A percentile compares a stretch with the other conserved stretches of the same genome.
phyloP scores from a whole-genome alignment of 2,329 filamentous ascomycete genomes.

The Alternaria hordeiaustralica region DNA sequence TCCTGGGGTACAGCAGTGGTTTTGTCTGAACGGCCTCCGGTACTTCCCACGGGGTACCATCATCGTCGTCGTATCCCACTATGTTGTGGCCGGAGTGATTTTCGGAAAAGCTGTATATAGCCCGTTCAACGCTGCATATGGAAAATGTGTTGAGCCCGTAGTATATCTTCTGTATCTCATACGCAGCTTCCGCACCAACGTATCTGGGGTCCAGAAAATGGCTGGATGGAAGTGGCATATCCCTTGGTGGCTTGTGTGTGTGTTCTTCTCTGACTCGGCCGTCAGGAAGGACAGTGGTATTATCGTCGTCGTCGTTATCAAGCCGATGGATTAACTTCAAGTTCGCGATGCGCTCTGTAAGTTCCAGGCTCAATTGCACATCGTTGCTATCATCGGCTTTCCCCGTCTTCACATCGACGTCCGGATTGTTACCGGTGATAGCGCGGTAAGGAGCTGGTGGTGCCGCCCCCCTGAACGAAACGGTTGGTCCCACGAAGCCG shows the following conservation, averaged over 20 bases:
- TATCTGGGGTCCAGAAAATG: conserved; percentile 30
- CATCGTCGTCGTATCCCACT: not conserved
- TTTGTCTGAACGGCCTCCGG: conserved; percentile 1
- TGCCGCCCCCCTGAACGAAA: not conserved
- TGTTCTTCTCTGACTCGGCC: conserved; percentile 27
- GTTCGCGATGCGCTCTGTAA: not conserved
- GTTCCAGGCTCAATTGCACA: not conserved
- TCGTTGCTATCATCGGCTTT: not conserved
- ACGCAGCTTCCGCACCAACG: conserved; percentile 15
- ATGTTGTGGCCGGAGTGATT: conserved; percentile 1
- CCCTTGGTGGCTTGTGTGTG: conserved; percentile 21
- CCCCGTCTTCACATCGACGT: not conserved
- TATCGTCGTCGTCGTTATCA: not conserved
- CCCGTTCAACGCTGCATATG: conserved; percentile 25
- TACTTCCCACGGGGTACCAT: not conserved
- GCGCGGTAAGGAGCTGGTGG: not conserved
- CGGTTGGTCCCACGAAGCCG: not conserved
- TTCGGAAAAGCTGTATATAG: conserved; percentile 16
- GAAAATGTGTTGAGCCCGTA: conserved; percentile 32
- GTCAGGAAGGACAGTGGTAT: conserved; percentile 15
- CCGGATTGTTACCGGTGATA: not conserved
- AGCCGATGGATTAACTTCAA: not conserved
- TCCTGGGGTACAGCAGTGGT: conserved; percentile 3
- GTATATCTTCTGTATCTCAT: conserved; percentile 25
- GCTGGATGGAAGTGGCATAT: conserved; percentile 25